Conservation (phyloP, 805 yeast genomes). For the Saccharomycopsis babjevae region DNA sequence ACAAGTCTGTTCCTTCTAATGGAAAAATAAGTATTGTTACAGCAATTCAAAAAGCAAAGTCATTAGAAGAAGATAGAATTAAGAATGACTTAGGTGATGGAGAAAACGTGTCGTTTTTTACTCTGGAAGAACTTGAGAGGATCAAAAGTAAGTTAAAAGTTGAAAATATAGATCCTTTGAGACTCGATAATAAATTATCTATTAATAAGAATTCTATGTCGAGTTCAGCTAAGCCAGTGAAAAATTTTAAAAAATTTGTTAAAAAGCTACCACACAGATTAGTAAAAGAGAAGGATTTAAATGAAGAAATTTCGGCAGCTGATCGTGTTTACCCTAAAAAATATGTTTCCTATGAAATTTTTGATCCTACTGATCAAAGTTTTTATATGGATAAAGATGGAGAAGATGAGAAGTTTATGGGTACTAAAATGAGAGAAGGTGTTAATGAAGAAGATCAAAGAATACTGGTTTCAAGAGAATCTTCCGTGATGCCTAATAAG, state of each 20-base stretch:
- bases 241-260: conserved; percentile 6
- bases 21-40: conserved; percentile 2
- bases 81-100: conserved; percentile 1
- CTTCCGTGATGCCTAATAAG: not conserved
- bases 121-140: conserved; percentile 1
- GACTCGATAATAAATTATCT: not conserved
- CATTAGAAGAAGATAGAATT: not conserved
- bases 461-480: not conserved
- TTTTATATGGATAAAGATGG: not conserved
- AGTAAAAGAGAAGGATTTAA: not conserved
- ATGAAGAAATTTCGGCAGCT: not conserved
- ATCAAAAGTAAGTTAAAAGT: not conserved
- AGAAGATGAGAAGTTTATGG: conserved; percentile 1
- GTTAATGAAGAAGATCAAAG: not conserved
- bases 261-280: not conserved
- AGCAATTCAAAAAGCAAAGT: conserved; percentile 5
- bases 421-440: not conserved
- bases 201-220: not conserved
- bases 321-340: not conserved
- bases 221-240: not conserved
- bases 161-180: not conserved
- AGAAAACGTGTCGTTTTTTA: not conserved
- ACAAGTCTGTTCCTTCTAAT: not conserved
- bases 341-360: conserved; percentile 1
- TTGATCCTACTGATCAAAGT: not conserved